A percentile compares a stretch with the other conserved stretches of the same genome.
phyloP scores from a whole-genome alignment of 352 stramenopile genomes.

The Thalassiosira delicatula region DNA sequence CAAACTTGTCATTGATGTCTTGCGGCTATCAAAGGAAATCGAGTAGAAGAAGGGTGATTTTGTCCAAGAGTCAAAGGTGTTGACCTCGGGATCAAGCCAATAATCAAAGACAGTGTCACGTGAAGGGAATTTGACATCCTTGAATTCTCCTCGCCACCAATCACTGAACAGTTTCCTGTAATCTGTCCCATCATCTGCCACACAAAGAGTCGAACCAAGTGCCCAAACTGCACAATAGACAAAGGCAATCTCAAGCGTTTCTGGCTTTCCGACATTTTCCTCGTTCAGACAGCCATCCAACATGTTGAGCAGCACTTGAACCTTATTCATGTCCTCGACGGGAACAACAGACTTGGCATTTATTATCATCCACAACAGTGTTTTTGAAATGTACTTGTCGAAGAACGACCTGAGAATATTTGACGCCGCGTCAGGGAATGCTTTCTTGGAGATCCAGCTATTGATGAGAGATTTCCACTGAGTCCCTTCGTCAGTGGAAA shows the following conservation, averaged over 20 bases:
- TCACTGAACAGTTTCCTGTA: slow-evolving; percentile 86
- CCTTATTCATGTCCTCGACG: slow-evolving; percentile 91
- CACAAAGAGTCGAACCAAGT: slow-evolving; percentile 92
- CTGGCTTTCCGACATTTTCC: slow-evolving; percentile 81
- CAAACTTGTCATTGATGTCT: slow-evolving; percentile 95
- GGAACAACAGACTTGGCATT: slow-evolving; percentile 92
- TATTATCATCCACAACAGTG: slow-evolving; percentile 91
- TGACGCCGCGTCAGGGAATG: slow-evolving; percentile 88
- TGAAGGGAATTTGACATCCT: slow-evolving; percentile 90
- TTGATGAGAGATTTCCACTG: slow-evolving; percentile 95
- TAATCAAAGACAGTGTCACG: slow-evolving; percentile 96
- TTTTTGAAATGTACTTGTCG: slow-evolving; percentile 94
- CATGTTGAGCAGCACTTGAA: slow-evolving; percentile 94
- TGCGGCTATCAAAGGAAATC: slow-evolving; percentile 90
- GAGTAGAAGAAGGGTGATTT: slow-evolving; percentile 86
- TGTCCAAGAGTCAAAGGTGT: slow-evolving; percentile 92
- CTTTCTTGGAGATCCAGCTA: slow-evolving; percentile 90
- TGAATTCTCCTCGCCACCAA: slow-evolving; percentile 80
- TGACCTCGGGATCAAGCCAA: slow-evolving; percentile 92
- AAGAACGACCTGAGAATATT: slow-evolving; percentile 88
- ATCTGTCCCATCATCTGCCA: slow-evolving; percentile 86
- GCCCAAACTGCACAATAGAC: slow-evolving; percentile 95
- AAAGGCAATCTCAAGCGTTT: slow-evolving; percentile 95
- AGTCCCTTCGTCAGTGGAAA: slow-evolving; percentile 89
- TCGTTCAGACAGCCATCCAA: slow-evolving; percentile 89